Conservation (phyloP, 495 filamentous ascomycete genomes). For the Friedmanniomyces endolithicus region DNA sequence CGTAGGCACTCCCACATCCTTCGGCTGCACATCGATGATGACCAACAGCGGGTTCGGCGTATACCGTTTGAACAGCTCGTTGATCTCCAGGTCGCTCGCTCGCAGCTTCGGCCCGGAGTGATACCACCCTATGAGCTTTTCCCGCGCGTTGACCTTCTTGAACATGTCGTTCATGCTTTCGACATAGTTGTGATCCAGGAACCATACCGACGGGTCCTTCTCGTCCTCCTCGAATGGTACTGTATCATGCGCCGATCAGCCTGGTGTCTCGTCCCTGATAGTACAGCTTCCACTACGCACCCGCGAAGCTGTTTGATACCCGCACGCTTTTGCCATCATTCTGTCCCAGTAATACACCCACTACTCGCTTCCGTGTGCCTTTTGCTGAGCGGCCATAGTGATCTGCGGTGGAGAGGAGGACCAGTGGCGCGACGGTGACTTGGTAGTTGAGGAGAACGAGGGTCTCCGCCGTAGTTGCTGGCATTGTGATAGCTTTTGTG, state of each 20-base stretch:
- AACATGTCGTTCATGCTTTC: conserved; percentile 99
- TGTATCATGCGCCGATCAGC: conserved; percentile 29
- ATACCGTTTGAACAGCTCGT: conserved; percentile 98
- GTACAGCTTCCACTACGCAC: conserved; percentile 36
- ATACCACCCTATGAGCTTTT: conserved; percentile 99
- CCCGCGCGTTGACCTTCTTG: conserved; percentile 98
- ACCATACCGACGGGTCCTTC: conserved; percentile 97
- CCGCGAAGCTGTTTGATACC: conserved; percentile 97
- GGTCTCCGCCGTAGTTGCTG: conserved; percentile 87
- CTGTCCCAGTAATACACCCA: conserved; percentile 89
- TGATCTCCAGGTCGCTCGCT: conserved; percentile 96
- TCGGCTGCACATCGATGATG: conserved; percentile 97
- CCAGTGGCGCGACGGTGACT: conserved; percentile 93
- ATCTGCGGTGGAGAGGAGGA: conserved; percentile 95
- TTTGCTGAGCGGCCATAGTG: conserved; percentile 92
- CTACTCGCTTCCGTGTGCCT: conserved; percentile 82
- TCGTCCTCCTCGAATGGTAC: conserved; percentile 99
- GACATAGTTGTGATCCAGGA: conserved; percentile 97
- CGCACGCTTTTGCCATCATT: conserved; percentile 89
- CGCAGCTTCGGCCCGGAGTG: conserved; percentile 95
- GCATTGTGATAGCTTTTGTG: conserved; percentile 46
- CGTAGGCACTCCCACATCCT: conserved; percentile 93
- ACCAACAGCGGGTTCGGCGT: conserved; percentile 90
- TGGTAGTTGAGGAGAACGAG: conserved; percentile 81
- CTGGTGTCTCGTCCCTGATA: not conserved